Evolutionary conservation across 2,329 filamentous ascomycete species (phyloP).

Genomic region (Xylariaceae sp.): DNA sequence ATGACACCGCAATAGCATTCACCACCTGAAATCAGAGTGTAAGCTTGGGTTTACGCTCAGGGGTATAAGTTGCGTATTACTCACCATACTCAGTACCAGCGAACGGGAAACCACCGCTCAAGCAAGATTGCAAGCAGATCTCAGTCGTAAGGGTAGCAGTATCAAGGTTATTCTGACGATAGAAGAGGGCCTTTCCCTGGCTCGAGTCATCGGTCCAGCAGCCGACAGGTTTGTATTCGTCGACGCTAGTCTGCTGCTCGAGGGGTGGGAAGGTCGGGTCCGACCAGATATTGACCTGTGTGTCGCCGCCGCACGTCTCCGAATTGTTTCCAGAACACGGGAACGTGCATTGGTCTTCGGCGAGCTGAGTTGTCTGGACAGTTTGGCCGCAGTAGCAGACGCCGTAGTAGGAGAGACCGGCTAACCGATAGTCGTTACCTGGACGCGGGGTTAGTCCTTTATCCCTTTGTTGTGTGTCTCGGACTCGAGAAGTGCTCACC

Average conservation of each 20-base stretch:
- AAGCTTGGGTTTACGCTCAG: not conserved
- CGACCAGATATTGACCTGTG: slow-evolving; percentile 21
- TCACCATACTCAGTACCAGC: slow-evolving; percentile 44
- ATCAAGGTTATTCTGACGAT: slow-evolving; percentile 37
- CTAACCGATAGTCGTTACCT: slow-evolving; percentile 47
- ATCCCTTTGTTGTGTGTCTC: not conserved
- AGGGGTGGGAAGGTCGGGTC: slow-evolving; percentile 43
- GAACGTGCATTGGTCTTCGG: slow-evolving; percentile 52
- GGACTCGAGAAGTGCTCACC: slow-evolving; percentile 29
- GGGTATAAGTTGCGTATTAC: not conserved
- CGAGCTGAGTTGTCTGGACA: slow-evolving; percentile 47
- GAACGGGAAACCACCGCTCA: slow-evolving; percentile 40
- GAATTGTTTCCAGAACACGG: slow-evolving; percentile 44
- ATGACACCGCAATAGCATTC: slow-evolving; percentile 50
- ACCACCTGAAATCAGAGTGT: slow-evolving; percentile 21
- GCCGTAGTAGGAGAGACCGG: slow-evolving; percentile 48
- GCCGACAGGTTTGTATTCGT: slow-evolving; percentile 54
- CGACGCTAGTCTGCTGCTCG: slow-evolving; percentile 39
- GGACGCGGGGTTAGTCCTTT: not conserved
- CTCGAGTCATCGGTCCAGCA: slow-evolving; percentile 50
- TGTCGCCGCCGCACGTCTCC: slow-evolving; percentile 34
- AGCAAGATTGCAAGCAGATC: slow-evolving; percentile 41
- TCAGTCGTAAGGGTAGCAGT: slow-evolving; percentile 38
- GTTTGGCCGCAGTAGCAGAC: slow-evolving; percentile 50
- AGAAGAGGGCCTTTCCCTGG: slow-evolving; percentile 42